These are phyloP conservation scores for Ormosia semicastrata DNA, from an alignment of 306 rosid species.

Conservation along the genomic window DNA sequence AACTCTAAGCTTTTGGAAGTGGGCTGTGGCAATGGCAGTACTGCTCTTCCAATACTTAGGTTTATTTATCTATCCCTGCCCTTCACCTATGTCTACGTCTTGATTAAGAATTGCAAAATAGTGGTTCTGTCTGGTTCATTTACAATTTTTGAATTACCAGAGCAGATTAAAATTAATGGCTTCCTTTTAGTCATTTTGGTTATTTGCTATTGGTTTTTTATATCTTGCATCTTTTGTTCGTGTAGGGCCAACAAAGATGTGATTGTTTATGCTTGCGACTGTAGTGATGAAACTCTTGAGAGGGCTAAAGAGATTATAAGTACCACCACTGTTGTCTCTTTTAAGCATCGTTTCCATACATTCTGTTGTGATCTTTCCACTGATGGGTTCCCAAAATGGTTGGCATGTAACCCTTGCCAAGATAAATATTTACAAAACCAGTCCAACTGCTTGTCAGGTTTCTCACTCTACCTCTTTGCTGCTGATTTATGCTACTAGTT, in stretches of 20 bases:
- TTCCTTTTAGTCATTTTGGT: neutral
- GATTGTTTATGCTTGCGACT: slow-evolving; percentile 84
- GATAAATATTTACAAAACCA: slow-evolving; percentile 30
- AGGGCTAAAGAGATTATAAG: slow-evolving; percentile 61
- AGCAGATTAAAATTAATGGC: neutral
- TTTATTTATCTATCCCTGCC: neutral
- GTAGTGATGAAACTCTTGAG: slow-evolving; percentile 69
- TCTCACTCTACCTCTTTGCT: slow-evolving; percentile 20
- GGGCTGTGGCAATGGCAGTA: slow-evolving; percentile 96
- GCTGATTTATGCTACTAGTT: neutral
- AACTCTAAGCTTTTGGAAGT: slow-evolving; percentile 66
- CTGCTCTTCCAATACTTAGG: slow-evolving; percentile 63
- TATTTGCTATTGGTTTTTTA: neutral
- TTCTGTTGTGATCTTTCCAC: slow-evolving; percentile 74
- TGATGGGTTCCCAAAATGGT: slow-evolving; percentile 62
- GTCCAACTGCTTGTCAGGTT: slow-evolving; percentile 48
- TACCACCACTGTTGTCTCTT: slow-evolving; percentile 25
- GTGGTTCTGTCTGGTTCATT: neutral
- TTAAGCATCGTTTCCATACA: slow-evolving; percentile 54
- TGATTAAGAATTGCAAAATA: neutral
- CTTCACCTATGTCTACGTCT: too few relatives aligned
- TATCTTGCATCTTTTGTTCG: neutral
- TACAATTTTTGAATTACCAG: neutral
- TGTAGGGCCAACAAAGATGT: slow-evolving; percentile 65
- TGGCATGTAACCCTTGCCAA: slow-evolving; percentile 63